Conservation (phyloP, 2,329 filamentous ascomycete species). For the Aspergillus pseudotamarii region DNA sequence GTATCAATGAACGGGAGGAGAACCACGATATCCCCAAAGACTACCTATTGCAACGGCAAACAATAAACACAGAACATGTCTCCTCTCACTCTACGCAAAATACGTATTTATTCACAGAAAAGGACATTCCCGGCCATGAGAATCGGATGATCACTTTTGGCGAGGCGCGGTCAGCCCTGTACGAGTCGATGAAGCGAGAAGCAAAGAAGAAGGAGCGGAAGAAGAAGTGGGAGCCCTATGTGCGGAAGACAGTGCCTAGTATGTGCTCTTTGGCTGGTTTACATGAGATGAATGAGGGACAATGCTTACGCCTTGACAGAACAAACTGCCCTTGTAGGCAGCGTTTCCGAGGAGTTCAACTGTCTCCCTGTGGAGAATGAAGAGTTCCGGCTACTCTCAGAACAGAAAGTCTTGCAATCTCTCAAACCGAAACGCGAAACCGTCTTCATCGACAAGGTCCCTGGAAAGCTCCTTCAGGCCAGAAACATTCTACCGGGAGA, state of each 20-base stretch:
- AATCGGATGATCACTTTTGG: conserved; percentile 48
- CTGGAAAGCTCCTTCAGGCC: conserved; percentile 59
- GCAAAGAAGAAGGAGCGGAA: conserved; percentile 51
- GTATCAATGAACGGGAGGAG: conserved; percentile 67
- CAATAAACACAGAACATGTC: conserved; percentile 49
- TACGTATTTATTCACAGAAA: conserved; percentile 90
- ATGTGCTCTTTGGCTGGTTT: conserved; percentile 37
- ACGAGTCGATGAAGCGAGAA: conserved; percentile 50
- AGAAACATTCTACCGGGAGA: conserved; percentile 54
- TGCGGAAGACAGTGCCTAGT: conserved; percentile 70
- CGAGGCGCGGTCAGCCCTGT: conserved; percentile 49
- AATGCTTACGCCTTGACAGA: conserved; percentile 53
- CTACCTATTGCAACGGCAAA: conserved; percentile 76
- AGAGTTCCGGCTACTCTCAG: conserved; percentile 67
- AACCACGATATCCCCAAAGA: conserved; percentile 82
- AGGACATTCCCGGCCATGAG: conserved; percentile 79
- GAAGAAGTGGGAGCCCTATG: conserved; percentile 62
- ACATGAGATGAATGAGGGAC: background rate
- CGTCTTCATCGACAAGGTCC: conserved; percentile 50
- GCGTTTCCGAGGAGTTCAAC: conserved; percentile 74
- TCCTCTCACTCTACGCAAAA: conserved; percentile 64
- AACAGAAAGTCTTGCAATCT: conserved; percentile 60
- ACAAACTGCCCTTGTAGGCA: conserved; percentile 74
- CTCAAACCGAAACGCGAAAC: conserved; percentile 63
- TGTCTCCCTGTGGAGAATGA: conserved; percentile 72